A percentile compares a stretch with the other conserved stretches of the same genome.
phyloP scores from a whole-genome alignment of 2,329 filamentous ascomycete genomes.

The Botrytis medusae region DNA sequence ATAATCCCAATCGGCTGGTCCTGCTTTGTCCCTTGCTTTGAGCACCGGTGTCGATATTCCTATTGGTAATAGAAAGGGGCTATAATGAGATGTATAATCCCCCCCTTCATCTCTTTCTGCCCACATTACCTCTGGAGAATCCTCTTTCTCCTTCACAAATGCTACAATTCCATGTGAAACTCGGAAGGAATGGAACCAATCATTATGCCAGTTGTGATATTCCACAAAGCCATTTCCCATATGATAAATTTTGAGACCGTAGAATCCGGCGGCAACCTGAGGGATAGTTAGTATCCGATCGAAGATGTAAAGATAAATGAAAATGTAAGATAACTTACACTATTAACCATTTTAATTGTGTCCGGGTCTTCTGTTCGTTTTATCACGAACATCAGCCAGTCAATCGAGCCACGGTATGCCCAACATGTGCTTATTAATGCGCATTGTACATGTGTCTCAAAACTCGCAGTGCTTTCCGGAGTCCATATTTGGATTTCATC shows the following conservation, averaged over 20 bases:
- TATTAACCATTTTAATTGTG: conserved; percentile 1
- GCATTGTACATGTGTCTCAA: conserved; percentile 2
- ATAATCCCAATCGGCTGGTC: background rate
- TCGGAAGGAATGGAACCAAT: background rate
- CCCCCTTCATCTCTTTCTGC: background rate
- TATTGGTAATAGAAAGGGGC: accelerated
- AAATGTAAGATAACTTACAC: background rate
- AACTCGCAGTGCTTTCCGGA: background rate
- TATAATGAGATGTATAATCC: background rate
- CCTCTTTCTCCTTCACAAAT: background rate
- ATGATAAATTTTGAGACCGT: background rate
- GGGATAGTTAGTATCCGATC: background rate
- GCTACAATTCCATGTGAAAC: background rate
- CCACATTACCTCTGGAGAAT: background rate
- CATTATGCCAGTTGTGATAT: conserved; percentile 1
- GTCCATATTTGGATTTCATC: background rate
- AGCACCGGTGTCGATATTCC: background rate
- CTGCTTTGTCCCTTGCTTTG: background rate
- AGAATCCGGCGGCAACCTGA: background rate
- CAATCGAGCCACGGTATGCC: background rate
- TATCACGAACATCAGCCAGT: background rate
- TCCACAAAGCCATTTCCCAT: background rate
- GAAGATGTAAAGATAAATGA: background rate
- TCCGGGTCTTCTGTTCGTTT: background rate
- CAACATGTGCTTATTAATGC: background rate